Conservation (phyloP, 352 stramenopile species). For the Phytophthora foliorum region DNA sequence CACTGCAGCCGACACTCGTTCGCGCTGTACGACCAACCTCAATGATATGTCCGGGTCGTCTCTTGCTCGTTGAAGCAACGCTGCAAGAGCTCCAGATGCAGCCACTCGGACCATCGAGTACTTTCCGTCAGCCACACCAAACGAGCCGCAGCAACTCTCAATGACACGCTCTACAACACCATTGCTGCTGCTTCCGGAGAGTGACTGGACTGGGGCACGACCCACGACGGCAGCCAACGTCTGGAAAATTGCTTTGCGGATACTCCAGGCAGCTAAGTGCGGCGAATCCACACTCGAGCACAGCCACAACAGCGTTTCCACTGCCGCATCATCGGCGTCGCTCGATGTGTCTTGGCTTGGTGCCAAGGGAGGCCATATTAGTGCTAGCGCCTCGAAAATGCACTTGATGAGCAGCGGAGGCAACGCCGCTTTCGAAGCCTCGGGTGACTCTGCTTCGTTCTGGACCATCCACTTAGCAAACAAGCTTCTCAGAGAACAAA, state of each 20-base stretch:
- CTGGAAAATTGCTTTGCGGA: constrained; percentile 68
- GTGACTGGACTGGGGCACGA: constrained; percentile 31
- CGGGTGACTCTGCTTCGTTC: constrained; percentile 14
- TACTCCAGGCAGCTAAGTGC: constrained; percentile 71
- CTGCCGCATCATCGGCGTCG: constrained; percentile 3
- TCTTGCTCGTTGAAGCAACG: constrained; percentile 48
- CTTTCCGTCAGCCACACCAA: constrained; percentile 72
- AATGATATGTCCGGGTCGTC: constrained; percentile 48
- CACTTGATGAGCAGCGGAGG: constrained; percentile 79
- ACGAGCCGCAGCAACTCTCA: constrained; percentile 54
- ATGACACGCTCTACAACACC: constrained; percentile 50
- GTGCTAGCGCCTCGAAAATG: constrained; percentile 70
- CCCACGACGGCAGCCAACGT: constrained; percentile 47
- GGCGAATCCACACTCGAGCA: constrained; percentile 44
- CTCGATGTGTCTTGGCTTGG: neutral
- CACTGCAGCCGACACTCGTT: constrained; percentile 52
- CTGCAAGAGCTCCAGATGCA: constrained; percentile 54
- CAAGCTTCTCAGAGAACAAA: constrained; percentile 42
- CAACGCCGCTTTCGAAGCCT: constrained; percentile 26
- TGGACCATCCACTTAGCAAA: constrained; percentile 52
- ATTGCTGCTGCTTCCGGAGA: constrained; percentile 19
- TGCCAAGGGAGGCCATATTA: constrained; percentile 51
- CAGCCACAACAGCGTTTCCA: constrained; percentile 63
- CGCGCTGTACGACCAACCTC: constrained; percentile 58
- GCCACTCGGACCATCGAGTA: constrained; percentile 80